phyloP scores from a whole-genome alignment of 2,329 filamentous ascomycete species.

The Colletotrichum melonis region DNA sequence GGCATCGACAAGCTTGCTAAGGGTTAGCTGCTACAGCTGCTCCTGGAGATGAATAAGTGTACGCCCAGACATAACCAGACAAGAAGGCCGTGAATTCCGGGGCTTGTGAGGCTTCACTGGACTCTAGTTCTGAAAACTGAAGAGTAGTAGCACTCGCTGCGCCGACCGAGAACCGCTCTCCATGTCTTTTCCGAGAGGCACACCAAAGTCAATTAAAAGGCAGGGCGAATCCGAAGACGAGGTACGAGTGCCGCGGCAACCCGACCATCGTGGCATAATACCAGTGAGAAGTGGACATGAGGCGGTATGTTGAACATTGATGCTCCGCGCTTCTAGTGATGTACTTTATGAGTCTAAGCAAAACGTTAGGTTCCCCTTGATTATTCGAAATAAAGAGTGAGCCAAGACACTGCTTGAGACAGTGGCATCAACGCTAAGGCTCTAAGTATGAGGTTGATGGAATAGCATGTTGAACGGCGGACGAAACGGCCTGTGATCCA shows the following conservation, averaged over 20 bases:
- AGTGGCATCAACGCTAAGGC: background rate
- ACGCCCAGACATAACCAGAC: background rate
- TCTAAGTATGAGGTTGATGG: background rate
- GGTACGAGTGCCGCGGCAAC: background rate
- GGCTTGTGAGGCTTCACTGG: background rate
- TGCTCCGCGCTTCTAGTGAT: background rate
- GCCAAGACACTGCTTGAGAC: background rate
- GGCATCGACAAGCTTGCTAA: background rate
- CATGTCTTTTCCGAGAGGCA: background rate
- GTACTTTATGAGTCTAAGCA: background rate
- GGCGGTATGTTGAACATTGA: background rate
- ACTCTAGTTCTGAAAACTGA: background rate
- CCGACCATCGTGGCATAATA: background rate
- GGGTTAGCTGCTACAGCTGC: background rate
- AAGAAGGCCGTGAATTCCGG: background rate
- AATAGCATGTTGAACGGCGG: background rate
- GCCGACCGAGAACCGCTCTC: background rate
- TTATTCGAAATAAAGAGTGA: background rate
- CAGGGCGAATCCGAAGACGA: conserved; percentile 10
- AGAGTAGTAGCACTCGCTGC: background rate
- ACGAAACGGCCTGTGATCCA: conserved; percentile 7
- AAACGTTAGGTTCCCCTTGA: background rate
- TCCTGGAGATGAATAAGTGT: background rate
- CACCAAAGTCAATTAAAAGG: background rate
- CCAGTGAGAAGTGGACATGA: background rate